Base-by-base conservation (phyloP, 2,329 filamentous ascomycete species). In the Penicillium sp. region DNA sequence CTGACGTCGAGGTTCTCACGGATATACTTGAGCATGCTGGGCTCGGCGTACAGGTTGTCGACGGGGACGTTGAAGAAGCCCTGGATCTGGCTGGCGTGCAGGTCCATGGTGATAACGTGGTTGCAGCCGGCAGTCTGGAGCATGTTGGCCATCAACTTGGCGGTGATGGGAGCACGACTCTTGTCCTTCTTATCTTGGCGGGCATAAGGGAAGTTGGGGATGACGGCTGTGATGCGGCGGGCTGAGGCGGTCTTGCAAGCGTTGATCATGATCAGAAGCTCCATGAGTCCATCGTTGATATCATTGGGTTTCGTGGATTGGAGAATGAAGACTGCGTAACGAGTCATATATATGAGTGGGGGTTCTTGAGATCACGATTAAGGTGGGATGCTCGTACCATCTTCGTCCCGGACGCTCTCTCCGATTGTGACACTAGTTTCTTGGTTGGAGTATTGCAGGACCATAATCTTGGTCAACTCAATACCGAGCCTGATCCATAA, bases 181-280 rank as follows among this genome's bases (percentile, higher is more conserved):
- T 91, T 90, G 80, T 96, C 93, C 79, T 97, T 97, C 82, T 97
- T 97, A 77, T 97, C 94, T 78, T 97, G 93, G 50, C 93, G 87
- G 15, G 93, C 93, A 72, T 97, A 97, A 29, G 93, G 93, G 78
- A 96, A 97, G 78, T 96, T 97, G 66, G 93, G 93, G 51, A 97
- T 90, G 63, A 97, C 91, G 63, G 92, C 93, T 23, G 93, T 97
- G 78, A 97, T 96, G 64, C 93, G 90, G 64, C 93, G 87, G 13
- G 93, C 93, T 37, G 87, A 90, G 42, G 89, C 89, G 25, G 88
- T 90, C 75, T 90, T 89, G 82, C 93, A 97, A 63, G 93, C 93
- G 73, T 96, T 95, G 77, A 97, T 95, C 88, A 97, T 96, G 78
- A 97, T 97, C 66, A 97, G 85, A 38, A 97, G 85, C 78, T 99